Conservation (phyloP, 139 green algal species). For the Chlamydomonas applanata region DNA sequence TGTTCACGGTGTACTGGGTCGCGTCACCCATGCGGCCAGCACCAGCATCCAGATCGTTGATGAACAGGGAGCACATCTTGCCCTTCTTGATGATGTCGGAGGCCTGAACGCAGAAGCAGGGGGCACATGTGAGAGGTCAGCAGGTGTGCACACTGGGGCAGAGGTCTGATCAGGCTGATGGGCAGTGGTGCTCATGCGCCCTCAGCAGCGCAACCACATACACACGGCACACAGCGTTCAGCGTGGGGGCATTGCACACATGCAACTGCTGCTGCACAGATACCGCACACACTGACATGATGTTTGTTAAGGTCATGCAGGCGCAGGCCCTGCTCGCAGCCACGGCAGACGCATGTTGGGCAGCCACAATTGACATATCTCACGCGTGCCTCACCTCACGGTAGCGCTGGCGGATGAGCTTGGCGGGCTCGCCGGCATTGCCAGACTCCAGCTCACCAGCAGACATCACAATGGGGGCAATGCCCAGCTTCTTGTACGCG, state of each 20-base stretch:
- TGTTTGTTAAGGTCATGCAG: too few relatives aligned
- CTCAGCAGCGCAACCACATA: too few relatives aligned
- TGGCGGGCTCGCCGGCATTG: conserved; percentile 98
- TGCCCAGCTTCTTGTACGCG: conserved; percentile 97
- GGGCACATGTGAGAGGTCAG: too few relatives aligned
- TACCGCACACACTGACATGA: too few relatives aligned
- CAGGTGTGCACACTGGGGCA: too few relatives aligned
- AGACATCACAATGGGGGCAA: conserved; percentile 97
- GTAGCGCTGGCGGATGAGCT: conserved; percentile 97
- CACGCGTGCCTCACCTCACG: conserved; percentile 31
- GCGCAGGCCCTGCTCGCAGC: too few relatives aligned
- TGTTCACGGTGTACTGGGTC: conserved; percentile 99
- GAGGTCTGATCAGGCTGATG: too few relatives aligned
- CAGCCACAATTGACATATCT: background rate
- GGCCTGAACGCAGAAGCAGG: conserved; percentile 53
- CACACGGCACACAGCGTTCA: too few relatives aligned
- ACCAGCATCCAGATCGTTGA: conserved; percentile 99
- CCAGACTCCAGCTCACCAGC: conserved; percentile 98
- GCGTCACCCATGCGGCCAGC: conserved; percentile 92
- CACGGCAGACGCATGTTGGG: too few relatives aligned
- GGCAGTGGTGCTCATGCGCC: too few relatives aligned
- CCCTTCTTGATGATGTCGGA: conserved; percentile 99
- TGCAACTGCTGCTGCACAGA: too few relatives aligned
- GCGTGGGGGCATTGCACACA: too few relatives aligned
- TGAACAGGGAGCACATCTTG: conserved; percentile 98